Evolutionary conservation across 257 asterid species (phyloP).

Genomic region (Solanum pinnatisectum): DNA sequence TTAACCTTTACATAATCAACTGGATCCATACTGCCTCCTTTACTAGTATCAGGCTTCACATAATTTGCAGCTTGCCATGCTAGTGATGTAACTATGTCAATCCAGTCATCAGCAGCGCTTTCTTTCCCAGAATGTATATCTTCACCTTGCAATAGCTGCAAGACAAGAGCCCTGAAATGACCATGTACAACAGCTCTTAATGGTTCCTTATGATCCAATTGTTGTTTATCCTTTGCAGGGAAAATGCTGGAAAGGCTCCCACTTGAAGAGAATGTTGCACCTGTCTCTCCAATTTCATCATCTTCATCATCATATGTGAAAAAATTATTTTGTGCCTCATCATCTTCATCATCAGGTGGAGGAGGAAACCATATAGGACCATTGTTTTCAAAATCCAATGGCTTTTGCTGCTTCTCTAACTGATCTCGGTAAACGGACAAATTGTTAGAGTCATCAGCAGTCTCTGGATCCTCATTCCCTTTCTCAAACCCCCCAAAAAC

Average conservation of each 20-base stretch:
- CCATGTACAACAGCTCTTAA: slow-evolving; percentile 55
- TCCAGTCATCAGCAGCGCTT: slow-evolving; percentile 50
- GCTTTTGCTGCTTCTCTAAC: slow-evolving; percentile 27
- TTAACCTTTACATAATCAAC: slow-evolving; percentile 78
- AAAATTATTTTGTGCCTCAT: slow-evolving; percentile 46
- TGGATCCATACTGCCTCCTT: slow-evolving; percentile 99
- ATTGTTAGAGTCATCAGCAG: slow-evolving; percentile 22
- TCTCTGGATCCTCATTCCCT: slow-evolving; percentile 31
- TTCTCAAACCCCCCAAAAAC: slow-evolving; percentile 47
- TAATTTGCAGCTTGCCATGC: slow-evolving; percentile 91
- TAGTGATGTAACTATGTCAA: slow-evolving; percentile 52
- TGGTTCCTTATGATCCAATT: slow-evolving; percentile 37
- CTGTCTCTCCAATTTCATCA: slow-evolving; percentile 59
- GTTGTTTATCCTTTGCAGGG: slow-evolving; percentile 38
- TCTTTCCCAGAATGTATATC: slow-evolving; percentile 37
- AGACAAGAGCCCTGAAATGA: slow-evolving; percentile 87
- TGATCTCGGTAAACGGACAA: slow-evolving; percentile 23
- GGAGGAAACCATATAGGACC: slow-evolving; percentile 87
- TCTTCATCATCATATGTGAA: slow-evolving; percentile 72
- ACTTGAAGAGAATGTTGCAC: slow-evolving; percentile 24
- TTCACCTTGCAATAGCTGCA: slow-evolving; percentile 69
- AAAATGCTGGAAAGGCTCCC: slow-evolving; percentile 23
- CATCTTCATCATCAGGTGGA: slow-evolving; percentile 47
- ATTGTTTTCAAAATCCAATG: slow-evolving; percentile 67
- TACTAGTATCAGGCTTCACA: slow-evolving; percentile 83